Evolutionary conservation across 1,284 basidiomycete species (phyloP).

Genomic region (Moniliella sp.): DNA sequence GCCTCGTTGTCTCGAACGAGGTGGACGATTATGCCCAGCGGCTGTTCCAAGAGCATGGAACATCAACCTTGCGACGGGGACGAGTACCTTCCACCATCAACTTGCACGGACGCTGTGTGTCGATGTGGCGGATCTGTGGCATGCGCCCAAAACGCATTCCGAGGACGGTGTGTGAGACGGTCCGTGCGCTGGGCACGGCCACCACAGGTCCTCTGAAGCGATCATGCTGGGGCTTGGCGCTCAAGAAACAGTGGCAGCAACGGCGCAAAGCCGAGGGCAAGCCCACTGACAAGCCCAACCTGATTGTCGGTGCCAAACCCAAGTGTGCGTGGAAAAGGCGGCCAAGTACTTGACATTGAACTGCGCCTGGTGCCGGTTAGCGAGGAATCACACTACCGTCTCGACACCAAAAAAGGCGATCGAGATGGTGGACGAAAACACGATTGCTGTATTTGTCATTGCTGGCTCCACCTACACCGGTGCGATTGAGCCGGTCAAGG

Average conservation of each 20-base stretch:
- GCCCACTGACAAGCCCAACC: conserved; percentile 42
- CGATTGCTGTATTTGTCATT: conserved; percentile 20
- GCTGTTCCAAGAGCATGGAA: conserved; percentile 44
- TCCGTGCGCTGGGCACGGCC: conserved; percentile 43
- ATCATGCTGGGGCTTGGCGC: conserved; percentile 68
- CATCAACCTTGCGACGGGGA: conserved; percentile 52
- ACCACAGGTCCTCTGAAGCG: conserved; percentile 81
- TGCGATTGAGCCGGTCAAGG: conserved; percentile 72
- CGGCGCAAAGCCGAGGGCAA: conserved; percentile 57
- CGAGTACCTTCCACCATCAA: conserved; percentile 49
- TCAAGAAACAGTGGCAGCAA: conserved; percentile 84
- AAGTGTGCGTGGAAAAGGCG: conserved; percentile 40
- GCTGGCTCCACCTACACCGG: conserved; percentile 5
- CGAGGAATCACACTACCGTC: conserved; percentile 41
- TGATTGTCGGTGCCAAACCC: conserved; percentile 63
- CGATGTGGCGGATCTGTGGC: conserved; percentile 80
- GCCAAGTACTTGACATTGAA: conserved; percentile 74
- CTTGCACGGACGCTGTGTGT: conserved; percentile 39
- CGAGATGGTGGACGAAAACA: conserved; percentile 76
- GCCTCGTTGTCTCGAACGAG: conserved; percentile 43
- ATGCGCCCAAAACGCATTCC: conserved; percentile 41
- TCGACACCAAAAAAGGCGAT: conserved; percentile 65
- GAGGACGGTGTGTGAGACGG: conserved; percentile 38
- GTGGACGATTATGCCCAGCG: conserved; percentile 37
- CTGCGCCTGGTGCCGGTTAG: conserved; percentile 22